Evolutionary conservation across 2,329 filamentous ascomycete species (phyloP), one percentile per base, ranked within the genome.

Genomic region (Neoscytalidium dimidiatum): DNA sequence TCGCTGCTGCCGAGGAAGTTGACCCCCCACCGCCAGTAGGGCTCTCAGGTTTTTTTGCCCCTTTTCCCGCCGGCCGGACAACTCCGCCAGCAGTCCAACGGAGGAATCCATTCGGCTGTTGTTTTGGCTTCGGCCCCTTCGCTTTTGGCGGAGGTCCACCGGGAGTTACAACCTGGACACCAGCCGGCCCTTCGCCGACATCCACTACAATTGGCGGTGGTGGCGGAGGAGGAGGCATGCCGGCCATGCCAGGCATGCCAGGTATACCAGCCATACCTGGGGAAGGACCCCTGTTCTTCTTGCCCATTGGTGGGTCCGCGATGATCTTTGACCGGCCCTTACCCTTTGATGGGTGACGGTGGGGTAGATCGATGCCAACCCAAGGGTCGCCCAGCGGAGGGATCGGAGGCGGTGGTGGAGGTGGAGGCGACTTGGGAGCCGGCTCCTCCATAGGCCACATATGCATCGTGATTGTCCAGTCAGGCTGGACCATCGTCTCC

Each of bases 391-490:
- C 62, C 11, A n/a, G 28, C 14, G 51, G 31, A 31, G 52, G 44
- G 26, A 43, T 44, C 19, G 41, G 29, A 11, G 52, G 46, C 14
- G 61, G 60, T 8, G 56, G 57, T 21, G 66, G 65, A 21, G 63
- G 51, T 17, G 49, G 33, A 1, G 60, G 65, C 11, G 43, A 43
- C 13, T 23, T 48, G 13, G 67, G 68, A 17, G 67, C 64, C 4
- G 71, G 69, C 43, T 80, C 77, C 11, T 76, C 74, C 74, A 82
- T 78, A 0, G 81, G 81, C 80, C 81, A 82, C 73, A 83, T 80
- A 67, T 81, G 78, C 80, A 83, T 83, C 9, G 74, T 80, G 65
- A 83, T 79, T 52, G 77, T 72, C 80, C 79, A 82, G 68, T 81
- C 81, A 2, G 81, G 81, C 68, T 82, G 75, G 41, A 83, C 71